Evolutionary conservation across 75 land plant genomes (phyloP).

Genomic region (Picea sitchensis): DNA sequence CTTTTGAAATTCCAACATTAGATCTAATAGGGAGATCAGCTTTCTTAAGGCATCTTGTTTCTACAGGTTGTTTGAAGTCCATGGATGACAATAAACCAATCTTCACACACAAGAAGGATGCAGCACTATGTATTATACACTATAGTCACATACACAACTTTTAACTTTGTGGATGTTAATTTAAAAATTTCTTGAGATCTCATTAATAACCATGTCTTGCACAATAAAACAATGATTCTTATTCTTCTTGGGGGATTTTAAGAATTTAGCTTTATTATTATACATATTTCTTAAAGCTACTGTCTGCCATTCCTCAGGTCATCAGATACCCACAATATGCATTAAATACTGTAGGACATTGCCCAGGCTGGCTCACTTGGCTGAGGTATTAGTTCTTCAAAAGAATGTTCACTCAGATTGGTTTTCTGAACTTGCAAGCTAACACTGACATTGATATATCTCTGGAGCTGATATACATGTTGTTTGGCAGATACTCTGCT

Average conservation of each 20-base stretch:
- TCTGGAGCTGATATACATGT: not conserved
- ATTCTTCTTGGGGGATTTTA: not conserved
- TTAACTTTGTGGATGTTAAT: too few relatives aligned
- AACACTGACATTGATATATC: not conserved
- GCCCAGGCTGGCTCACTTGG: conserved; percentile 74
- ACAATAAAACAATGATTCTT: not conserved
- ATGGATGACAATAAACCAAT: too few relatives aligned
- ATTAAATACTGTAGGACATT: conserved; percentile 36
- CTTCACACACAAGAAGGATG: too few relatives aligned
- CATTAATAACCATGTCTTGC: too few relatives aligned
- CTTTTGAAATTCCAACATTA: too few relatives aligned
- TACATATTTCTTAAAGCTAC: not conserved
- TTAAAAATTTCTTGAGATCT: too few relatives aligned
- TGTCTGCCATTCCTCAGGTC: conserved; percentile 33
- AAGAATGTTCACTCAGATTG: not conserved
- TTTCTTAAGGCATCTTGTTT: too few relatives aligned
- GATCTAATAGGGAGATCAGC: too few relatives aligned
- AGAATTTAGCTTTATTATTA: not conserved
- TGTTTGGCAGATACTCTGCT: conserved; percentile 68
- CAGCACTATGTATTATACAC: too few relatives aligned
- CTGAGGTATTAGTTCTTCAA: conserved; percentile 46
- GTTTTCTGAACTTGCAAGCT: not conserved
- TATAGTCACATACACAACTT: too few relatives aligned
- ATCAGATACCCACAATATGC: conserved; percentile 85
- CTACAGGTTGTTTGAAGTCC: too few relatives aligned